Evolutionary conservation across 495 filamentous ascomycete genomes (phyloP).

Genomic region (Pyrenula aspistea): DNA sequence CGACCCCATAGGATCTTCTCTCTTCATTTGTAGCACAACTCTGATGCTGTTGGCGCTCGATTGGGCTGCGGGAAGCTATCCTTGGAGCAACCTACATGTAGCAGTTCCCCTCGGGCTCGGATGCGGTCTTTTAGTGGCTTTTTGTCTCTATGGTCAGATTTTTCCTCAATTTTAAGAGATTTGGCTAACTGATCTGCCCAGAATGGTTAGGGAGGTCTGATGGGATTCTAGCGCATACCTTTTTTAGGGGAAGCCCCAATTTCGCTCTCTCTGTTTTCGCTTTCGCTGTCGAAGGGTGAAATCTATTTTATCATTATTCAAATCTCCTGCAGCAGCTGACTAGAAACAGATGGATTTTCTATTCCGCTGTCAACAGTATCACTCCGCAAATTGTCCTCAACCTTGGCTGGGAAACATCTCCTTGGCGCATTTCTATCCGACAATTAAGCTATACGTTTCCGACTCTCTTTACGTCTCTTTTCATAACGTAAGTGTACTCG

Average conservation of each 20-base stretch:
- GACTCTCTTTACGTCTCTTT: conserved; percentile 22
- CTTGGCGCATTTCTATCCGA: conserved; percentile 28
- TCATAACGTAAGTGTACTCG: conserved; percentile 18
- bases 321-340: not conserved
- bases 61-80: conserved; percentile 39
- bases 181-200: conserved; percentile 5
- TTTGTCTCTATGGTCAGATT: conserved; percentile 30
- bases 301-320: not conserved
- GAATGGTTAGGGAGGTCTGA: conserved; percentile 42
- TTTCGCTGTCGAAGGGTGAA: conserved; percentile 36
- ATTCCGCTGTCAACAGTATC: conserved; percentile 41
- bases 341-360: conserved; percentile 35
- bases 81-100: conserved; percentile 34
- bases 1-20: conserved; percentile 37
- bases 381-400: conserved; percentile 40
- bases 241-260: conserved; percentile 38
- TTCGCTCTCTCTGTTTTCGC: conserved; percentile 40
- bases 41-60: conserved; percentile 37
- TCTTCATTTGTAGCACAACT: conserved; percentile 35
- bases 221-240: conserved; percentile 40
- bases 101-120: conserved; percentile 34
- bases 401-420: conserved; percentile 35
- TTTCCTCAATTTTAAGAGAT: not conserved
- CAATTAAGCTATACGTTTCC: conserved; percentile 31
- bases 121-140: conserved; percentile 27